phyloP scores from a whole-genome alignment of 2,329 filamentous ascomycete species.

The Scedosporium boydii region DNA sequence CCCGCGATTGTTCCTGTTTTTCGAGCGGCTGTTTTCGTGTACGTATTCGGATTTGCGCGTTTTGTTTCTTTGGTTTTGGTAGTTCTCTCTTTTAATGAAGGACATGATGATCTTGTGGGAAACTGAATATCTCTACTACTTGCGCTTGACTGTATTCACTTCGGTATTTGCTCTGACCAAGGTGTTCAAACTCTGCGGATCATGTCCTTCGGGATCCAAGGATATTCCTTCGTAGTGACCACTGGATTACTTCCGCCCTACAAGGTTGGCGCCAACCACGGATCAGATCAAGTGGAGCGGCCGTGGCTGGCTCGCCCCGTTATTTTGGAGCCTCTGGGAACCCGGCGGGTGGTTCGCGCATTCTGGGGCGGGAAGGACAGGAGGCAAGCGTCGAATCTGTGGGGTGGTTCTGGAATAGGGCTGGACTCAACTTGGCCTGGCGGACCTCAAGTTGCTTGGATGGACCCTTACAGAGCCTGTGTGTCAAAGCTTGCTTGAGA shows the following conservation, averaged over 20 bases:
- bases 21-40: background rate
- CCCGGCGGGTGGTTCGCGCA: background rate
- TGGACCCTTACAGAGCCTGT: no score
- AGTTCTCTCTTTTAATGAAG: conserved; percentile 3
- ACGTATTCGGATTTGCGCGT: background rate
- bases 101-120: conserved; percentile 1
- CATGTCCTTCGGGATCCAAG: no score
- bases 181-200: no score
- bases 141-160: background rate
- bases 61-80: background rate
- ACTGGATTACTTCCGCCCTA: no score
- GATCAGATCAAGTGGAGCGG: no score
- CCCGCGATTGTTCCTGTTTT: background rate
- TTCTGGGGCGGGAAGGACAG: background rate
- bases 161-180: background rate
- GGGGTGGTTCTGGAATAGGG: background rate
- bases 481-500: no score
- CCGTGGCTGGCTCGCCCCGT: no score
- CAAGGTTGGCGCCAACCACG: no score
- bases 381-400: background rate
- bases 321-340: no score
- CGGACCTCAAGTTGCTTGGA: no score
- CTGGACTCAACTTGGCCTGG: no score
- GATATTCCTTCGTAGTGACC: no score
- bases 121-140: background rate